Conservation (phyloP, 2,329 filamentous ascomycete genomes). For the Epichloe gansuensis region DNA sequence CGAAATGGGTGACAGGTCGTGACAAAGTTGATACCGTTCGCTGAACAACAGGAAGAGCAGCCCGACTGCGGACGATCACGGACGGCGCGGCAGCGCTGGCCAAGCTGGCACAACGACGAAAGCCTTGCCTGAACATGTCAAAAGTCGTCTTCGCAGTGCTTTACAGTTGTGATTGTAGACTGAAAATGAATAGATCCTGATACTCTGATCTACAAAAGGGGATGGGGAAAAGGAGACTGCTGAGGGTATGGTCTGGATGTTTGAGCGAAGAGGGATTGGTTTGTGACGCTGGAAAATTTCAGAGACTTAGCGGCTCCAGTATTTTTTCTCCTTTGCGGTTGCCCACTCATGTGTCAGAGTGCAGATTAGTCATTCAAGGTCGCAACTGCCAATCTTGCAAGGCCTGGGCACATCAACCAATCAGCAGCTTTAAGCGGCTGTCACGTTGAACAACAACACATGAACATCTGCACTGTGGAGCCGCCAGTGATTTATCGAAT, state of each 20-base stretch:
- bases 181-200: not conserved
- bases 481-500: not conserved
- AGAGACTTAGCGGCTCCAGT: not conserved
- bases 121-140: slow-evolving; percentile 25
- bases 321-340: slow-evolving; percentile 1
- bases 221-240: not conserved
- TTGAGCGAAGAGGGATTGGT: not conserved
- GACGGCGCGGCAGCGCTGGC: slow-evolving; percentile 19
- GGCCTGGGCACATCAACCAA: not conserved
- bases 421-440: not conserved
- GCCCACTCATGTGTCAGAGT: not conserved
- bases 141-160: not conserved
- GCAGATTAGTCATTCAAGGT: not conserved
- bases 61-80: slow-evolving; percentile 18
- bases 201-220: not conserved
- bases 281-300: not conserved
- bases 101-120: slow-evolving; percentile 27
- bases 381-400: slow-evolving; percentile 1
- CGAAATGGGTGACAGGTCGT: slow-evolving; percentile 10
- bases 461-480: not conserved
- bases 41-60: slow-evolving; percentile 14
- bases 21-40: slow-evolving; percentile 11
- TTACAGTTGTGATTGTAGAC: not conserved
- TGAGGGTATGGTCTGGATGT: not conserved
- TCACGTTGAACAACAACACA: not conserved